Base-by-base conservation (phyloP, 2,329 filamentous ascomycete species). In the Orbilia ellipsospora region DNA sequence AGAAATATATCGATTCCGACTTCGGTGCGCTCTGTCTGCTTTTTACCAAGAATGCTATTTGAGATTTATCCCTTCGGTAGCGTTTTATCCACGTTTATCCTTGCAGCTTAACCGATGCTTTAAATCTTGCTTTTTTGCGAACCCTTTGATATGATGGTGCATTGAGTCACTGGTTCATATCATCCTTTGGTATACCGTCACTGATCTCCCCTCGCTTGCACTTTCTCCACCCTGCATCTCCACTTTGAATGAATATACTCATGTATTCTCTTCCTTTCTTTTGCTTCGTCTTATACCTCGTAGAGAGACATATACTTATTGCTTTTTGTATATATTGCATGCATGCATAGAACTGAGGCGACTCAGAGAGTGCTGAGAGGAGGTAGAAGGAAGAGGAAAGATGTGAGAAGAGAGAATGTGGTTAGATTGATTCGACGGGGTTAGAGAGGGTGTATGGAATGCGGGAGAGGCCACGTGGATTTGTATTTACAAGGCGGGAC, bases 301-400 rank as follows among this genome's bases (percentile, higher is more conserved):
- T 23, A 23, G 23, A 23, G 23, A 23, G n/a, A n/a, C n/a, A 45
- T 48, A 48, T 48, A 48, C 13, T 6, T 48, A 48, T n/a, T 48
- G 44, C 16, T 59, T 12, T 60, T 42, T 67, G 56, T 67, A 23
- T 23, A 23, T 23, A 23, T 63, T 45, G 50, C 61, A 66, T 55
- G 23, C 23, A 50, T 15, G 55, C 45, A 59, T 73, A 63, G 62
- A 67, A 36, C 51, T 62, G 62, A 62, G 69, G 69, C 62, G 31
- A 67, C 69, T 62, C 62, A 56, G 61, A 31, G 18, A 16, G 15
- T 15, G 36, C 48, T 42, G 60, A 45, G 23, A 48, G 23, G 16
- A n/a, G 31, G n/a, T 48, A 60, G 31, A 54, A 23, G n/a, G 40
- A 8, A 31, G 51, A 28, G 13, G 57, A 10, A 44, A 51, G 13